Conservation (phyloP, 805 yeast species). For the Spathaspora sp. region DNA sequence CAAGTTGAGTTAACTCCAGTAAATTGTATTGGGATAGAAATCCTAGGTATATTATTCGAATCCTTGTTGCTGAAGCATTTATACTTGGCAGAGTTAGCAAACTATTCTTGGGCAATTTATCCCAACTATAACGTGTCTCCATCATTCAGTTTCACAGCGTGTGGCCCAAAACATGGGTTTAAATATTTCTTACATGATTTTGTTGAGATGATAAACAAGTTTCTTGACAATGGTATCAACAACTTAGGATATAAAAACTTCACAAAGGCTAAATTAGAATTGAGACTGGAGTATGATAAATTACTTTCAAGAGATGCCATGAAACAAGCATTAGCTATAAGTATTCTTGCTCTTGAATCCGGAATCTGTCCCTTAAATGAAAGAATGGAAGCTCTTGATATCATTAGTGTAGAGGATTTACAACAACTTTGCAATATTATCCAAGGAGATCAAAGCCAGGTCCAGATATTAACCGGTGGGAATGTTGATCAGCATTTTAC, state of each 20-base stretch:
- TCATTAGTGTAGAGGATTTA: constrained; percentile 36
- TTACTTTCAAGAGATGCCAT: constrained; percentile 44
- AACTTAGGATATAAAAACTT: constrained; percentile 30
- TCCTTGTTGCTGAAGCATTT: constrained; percentile 34
- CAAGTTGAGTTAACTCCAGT: constrained; percentile 23
- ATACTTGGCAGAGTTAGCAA: constrained; percentile 53
- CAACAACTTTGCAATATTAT: constrained; percentile 23
- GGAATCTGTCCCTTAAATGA: constrained; percentile 52
- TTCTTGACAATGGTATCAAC: constrained; percentile 9
- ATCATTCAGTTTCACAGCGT: constrained; percentile 47
- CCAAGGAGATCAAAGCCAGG: constrained; percentile 21
- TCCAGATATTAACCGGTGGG: constrained; percentile 52
- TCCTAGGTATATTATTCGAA: constrained; percentile 48
- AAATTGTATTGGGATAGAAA: constrained; percentile 48
- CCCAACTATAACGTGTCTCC: constrained; percentile 55
- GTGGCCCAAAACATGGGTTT: constrained; percentile 49
- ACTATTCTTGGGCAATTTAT: constrained; percentile 53
- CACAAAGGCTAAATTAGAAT: constrained; percentile 41
- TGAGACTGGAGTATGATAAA: constrained; percentile 45
- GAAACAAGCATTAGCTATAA: constrained; percentile 46
- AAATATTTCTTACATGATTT: constrained; percentile 29
- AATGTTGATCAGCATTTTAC: constrained; percentile 25
- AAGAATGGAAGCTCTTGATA: constrained; percentile 54
- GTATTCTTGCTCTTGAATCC: constrained; percentile 53
- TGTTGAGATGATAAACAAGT: constrained; percentile 22